Evolutionary conservation across 2,329 filamentous ascomycete genomes (phyloP).

Genomic region (Arthrobotrys conoides): DNA sequence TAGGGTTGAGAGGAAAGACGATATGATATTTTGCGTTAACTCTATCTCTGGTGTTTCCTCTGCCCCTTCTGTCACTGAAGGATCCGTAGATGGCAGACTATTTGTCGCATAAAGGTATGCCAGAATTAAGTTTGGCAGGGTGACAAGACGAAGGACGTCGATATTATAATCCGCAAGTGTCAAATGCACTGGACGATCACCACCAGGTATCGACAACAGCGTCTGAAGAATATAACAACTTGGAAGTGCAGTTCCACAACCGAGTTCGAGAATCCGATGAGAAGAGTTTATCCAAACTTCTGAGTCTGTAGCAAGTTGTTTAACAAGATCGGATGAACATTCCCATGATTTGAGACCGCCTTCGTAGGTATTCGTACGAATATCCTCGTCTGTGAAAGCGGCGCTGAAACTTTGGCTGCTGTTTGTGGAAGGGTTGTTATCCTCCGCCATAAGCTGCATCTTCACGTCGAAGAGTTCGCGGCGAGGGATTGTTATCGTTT

Average conservation of each 20-base stretch:
- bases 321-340: constrained; percentile 84
- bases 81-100: constrained; percentile 84
- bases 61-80: constrained; percentile 71
- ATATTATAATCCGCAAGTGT: constrained; percentile 85
- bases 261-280: constrained; percentile 71
- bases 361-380: constrained; percentile 86
- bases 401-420: constrained; percentile 29
- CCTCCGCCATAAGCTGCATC: constrained; percentile 82
- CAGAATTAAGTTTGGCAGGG: constrained; percentile 82
- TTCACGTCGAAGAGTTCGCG: constrained; percentile 86
- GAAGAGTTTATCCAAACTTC: constrained; percentile 28
- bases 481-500: constrained; percentile 74
- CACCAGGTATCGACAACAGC: constrained; percentile 66
- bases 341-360: constrained; percentile 93
- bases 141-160: constrained; percentile 82
- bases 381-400: constrained; percentile 73
- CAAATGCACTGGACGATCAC: constrained; percentile 71
- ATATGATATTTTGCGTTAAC: constrained; percentile 22
- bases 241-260: constrained; percentile 83
- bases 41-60: constrained; percentile 42
- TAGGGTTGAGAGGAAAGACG: constrained; percentile 68
- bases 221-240: constrained; percentile 79
- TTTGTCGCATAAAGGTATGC: constrained; percentile 73
- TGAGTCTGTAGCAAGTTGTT: constrained; percentile 71
- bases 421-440: constrained; percentile 65